A percentile compares a stretch with the other conserved stretches of the same genome.
These are phyloP conservation scores for Cryptococcus sp. DNA, from an alignment of 1,284 basidiomycete species.

Conservation along the genomic window DNA sequence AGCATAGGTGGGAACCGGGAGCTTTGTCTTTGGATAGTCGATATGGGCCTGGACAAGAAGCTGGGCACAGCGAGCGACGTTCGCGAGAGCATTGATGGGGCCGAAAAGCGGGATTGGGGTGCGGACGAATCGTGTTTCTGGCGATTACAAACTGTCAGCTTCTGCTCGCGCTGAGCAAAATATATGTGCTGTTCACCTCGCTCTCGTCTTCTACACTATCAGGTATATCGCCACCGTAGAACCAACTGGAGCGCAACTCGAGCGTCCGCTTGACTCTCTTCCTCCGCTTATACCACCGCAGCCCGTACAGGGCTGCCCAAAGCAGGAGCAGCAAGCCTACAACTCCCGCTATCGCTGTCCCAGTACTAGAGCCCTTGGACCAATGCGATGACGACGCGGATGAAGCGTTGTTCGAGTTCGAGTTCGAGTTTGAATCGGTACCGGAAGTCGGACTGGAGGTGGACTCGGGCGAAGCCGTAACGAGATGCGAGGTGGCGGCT, in stretches of 20 bases:
- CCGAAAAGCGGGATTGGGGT: constrained; percentile 19
- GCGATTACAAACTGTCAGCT: not conserved
- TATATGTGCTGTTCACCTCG: not conserved
- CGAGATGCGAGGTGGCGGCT: not conserved
- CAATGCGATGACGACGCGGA: not conserved
- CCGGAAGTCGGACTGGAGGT: not conserved
- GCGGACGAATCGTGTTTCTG: not conserved
- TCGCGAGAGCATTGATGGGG: constrained; percentile 16
- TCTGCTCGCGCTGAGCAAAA: not conserved
- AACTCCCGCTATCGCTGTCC: constrained; percentile 31
- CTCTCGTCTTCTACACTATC: not conserved
- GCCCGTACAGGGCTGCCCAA: constrained; percentile 17
- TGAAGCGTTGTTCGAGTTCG: not conserved
- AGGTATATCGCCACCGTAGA: constrained; percentile 30
- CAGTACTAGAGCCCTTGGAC: constrained; percentile 21
- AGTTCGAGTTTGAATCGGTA: not conserved
- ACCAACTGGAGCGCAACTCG: constrained; percentile 30
- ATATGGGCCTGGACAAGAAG: constrained; percentile 11
- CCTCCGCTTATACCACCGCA: constrained; percentile 24
- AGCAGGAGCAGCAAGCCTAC: constrained; percentile 24
- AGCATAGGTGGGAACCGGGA: constrained; percentile 3
- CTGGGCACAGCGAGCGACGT: constrained; percentile 10
- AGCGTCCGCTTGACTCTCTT: constrained; percentile 17
- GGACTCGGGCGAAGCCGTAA: not conserved
- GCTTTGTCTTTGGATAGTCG: constrained; percentile 7